Percentiles rank a stretch among this genome's conserved stretches.
phyloP scores from a whole-genome alignment of 2,329 filamentous ascomycete species.

The Fusarium aywerte region DNA sequence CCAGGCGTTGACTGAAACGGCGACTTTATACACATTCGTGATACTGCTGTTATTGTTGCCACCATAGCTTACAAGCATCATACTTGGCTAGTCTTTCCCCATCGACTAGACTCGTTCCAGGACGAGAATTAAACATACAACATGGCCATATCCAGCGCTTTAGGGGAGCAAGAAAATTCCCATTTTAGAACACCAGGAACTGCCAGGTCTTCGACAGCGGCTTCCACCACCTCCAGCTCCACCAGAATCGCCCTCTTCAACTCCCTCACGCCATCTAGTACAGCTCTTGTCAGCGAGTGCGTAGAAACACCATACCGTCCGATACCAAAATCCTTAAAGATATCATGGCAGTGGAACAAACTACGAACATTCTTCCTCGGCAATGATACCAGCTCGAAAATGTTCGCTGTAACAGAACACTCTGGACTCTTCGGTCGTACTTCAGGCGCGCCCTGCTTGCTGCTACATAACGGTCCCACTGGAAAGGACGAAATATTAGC shows the following conservation, averaged over 20 bases:
- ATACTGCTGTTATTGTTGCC: conserved; percentile 1
- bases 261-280: conserved; percentile 32
- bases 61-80: neutral
- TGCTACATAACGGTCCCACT: conserved; percentile 32
- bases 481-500: conserved; percentile 33
- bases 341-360: conserved; percentile 39
- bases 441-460: conserved; percentile 26
- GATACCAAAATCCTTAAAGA: conserved; percentile 27
- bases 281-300: conserved; percentile 36
- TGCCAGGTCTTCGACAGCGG: conserved; percentile 28
- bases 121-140: neutral
- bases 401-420: conserved; percentile 37
- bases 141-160: conserved; percentile 19
- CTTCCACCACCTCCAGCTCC: conserved; percentile 28
- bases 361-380: conserved; percentile 34
- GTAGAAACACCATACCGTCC: conserved; percentile 25
- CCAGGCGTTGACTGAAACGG: conserved; percentile 3
- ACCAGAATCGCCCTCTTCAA: conserved; percentile 33
- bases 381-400: conserved; percentile 27
- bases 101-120: conserved; percentile 3
- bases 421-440: conserved; percentile 27
- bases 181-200: conserved; percentile 28
- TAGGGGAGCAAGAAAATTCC: conserved; percentile 16
- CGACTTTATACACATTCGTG: conserved; percentile 7
- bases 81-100: neutral